These are phyloP conservation scores for Apiospora aurea DNA, from an alignment of 2,329 filamentous ascomycete genomes.

Conservation along the genomic window DNA sequence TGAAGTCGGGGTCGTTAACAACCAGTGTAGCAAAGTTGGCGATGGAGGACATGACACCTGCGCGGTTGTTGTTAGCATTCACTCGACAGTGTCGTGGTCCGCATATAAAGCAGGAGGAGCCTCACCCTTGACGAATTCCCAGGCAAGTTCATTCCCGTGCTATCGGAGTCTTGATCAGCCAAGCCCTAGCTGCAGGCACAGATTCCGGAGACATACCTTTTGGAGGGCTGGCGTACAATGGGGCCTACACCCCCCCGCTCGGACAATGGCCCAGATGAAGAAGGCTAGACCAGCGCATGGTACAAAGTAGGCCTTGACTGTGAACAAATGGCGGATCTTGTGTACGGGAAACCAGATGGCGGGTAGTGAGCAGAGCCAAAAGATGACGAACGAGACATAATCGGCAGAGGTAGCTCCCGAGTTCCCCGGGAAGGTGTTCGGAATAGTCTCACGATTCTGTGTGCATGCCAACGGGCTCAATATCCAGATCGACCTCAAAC, in stretches of 20 bases:
- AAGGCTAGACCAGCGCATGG: conserved; percentile 84
- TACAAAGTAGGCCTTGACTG: conserved; percentile 85
- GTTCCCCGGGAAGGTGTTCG: conserved; percentile 68
- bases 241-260: conserved; percentile 83
- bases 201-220: conserved; percentile 40
- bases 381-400: conserved; percentile 85
- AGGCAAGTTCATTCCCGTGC: conserved; percentile 74
- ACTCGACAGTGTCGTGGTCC: not conserved
- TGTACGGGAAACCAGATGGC: conserved; percentile 91
- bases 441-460: conserved; percentile 61
- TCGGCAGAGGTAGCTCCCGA: conserved; percentile 78
- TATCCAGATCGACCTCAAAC: not conserved
- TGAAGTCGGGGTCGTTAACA: conserved; percentile 82
- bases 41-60: conserved; percentile 82
- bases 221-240: conserved; percentile 74
- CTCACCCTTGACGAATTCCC: conserved; percentile 77
- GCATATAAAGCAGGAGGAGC: not conserved
- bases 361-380: conserved; percentile 81
- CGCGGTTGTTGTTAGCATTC: not conserved
- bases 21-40: conserved; percentile 92
- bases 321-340: conserved; percentile 88
- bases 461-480: not conserved
- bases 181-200: not conserved
- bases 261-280: conserved; percentile 78
- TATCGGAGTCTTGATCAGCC: not conserved